Evolutionary conservation across 305 asterid genomes (phyloP).

Genomic region (Andrographis paniculata): DNA sequence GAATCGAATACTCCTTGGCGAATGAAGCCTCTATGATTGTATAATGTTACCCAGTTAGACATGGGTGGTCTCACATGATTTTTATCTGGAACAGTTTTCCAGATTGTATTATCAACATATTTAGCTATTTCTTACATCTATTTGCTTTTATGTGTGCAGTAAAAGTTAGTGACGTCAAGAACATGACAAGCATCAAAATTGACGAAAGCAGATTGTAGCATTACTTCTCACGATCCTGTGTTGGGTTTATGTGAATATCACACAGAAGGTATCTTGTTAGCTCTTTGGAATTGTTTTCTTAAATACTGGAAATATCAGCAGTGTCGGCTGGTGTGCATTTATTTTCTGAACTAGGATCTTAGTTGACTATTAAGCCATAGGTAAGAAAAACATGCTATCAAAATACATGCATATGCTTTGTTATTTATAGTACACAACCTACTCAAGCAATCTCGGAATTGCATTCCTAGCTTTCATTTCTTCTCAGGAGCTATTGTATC

Average conservation of each 20-base stretch:
- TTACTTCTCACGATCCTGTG: no score
- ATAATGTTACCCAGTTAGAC: conserved; percentile 10
- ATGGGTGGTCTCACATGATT: background rate
- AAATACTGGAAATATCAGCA: background rate
- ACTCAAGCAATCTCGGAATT: conserved; percentile 4
- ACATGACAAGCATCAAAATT: background rate
- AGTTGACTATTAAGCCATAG: background rate
- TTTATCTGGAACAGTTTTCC: conserved; percentile 1
- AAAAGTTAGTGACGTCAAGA: conserved; percentile 1
- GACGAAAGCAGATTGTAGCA: conserved; percentile 5
- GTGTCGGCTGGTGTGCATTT: background rate
- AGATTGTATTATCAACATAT: conserved; percentile 10
- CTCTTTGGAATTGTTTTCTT: background rate
- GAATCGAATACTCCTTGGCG: background rate
- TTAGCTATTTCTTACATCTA: conserved; percentile 9
- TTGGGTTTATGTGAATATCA: conserved; percentile 3
- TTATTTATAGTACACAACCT: background rate
- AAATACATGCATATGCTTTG: background rate
- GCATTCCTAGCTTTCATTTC: background rate
- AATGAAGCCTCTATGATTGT: conserved; percentile 6
- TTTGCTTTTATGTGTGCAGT: conserved; percentile 9
- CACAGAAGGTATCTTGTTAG: background rate
- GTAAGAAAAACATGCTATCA: background rate
- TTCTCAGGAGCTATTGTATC: conserved; percentile 2
- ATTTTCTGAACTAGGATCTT: conserved; percentile 5